Percentiles rank a stretch among this genome's conserved stretches.
phyloP scores from a whole-genome alignment of 2,329 filamentous ascomycete species.

The Colletotrichum musae region DNA sequence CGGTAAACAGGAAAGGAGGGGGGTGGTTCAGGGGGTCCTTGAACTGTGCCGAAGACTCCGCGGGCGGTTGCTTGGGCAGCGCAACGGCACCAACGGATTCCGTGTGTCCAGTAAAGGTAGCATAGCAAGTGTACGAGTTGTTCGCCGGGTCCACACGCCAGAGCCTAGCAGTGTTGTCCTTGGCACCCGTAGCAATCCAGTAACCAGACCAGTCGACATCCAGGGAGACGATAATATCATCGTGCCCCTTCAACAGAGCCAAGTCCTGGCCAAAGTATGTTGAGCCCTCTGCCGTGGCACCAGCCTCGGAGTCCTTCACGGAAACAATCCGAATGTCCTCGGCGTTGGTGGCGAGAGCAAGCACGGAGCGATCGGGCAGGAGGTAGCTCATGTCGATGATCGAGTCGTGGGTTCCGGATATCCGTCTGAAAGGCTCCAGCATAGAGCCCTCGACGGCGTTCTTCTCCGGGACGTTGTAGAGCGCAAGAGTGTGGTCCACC shows the following conservation, averaged over 20 bases:
- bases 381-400: constrained; percentile 95
- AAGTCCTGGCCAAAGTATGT: constrained; percentile 91
- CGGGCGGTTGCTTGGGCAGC: constrained; percentile 79
- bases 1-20: constrained; percentile 88
- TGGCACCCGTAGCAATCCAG: constrained; percentile 96
- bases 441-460: constrained; percentile 43
- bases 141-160: constrained; percentile 88
- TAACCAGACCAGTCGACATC: constrained; percentile 97
- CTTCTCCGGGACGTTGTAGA: constrained; percentile 71
- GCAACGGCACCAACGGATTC: constrained; percentile 94
- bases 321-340: constrained; percentile 93
- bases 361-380: constrained; percentile 81
- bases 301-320: constrained; percentile 62
- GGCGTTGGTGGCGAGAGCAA: constrained; percentile 94
- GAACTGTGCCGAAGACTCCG: constrained; percentile 78
- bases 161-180: constrained; percentile 93
- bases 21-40: constrained; percentile 83
- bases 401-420: constrained; percentile 97
- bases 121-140: constrained; percentile 83
- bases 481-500: constrained; percentile 87
- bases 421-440: constrained; percentile 76
- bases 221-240: constrained; percentile 95
- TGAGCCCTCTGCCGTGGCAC: constrained; percentile 47
- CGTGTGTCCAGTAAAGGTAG: constrained; percentile 90
- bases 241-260: constrained; percentile 87